Conservation (phyloP, 2,329 filamentous ascomycete species). For the Cladosporium austrohemisphaericum region DNA sequence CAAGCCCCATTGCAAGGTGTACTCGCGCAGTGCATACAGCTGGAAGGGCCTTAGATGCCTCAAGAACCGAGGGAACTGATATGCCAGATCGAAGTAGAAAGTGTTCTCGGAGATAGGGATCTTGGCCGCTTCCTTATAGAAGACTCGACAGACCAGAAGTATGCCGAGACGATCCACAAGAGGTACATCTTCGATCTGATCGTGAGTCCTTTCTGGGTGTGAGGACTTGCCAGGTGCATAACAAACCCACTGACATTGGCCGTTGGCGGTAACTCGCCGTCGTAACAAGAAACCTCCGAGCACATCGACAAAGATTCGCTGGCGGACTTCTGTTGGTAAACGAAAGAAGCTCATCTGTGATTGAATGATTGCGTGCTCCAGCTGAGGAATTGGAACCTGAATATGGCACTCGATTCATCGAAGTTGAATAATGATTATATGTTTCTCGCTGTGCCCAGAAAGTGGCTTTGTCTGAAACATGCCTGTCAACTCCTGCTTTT, state of each 20-base stretch:
- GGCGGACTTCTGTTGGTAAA: not conserved
- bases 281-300: not conserved
- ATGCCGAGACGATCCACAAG: not conserved
- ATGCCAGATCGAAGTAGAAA: not conserved
- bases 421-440: not conserved
- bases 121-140: not conserved
- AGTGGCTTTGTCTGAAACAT: not conserved
- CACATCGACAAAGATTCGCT: not conserved
- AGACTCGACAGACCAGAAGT: not conserved
- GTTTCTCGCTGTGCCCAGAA: not conserved
- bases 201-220: not conserved
- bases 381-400: not conserved
- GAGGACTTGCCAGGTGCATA: not conserved
- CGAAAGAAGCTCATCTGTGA: not conserved
- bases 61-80: not conserved
- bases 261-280: not conserved
- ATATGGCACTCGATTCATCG: not conserved
- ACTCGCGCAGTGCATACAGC: not conserved
- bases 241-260: not conserved
- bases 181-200: not conserved
- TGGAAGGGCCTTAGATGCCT: not conserved
- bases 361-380: not conserved
- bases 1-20: not conserved
- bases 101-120: not conserved
- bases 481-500: not conserved